phyloP scores from a whole-genome alignment of 306 rosid species.

The Vicia faba region DNA sequence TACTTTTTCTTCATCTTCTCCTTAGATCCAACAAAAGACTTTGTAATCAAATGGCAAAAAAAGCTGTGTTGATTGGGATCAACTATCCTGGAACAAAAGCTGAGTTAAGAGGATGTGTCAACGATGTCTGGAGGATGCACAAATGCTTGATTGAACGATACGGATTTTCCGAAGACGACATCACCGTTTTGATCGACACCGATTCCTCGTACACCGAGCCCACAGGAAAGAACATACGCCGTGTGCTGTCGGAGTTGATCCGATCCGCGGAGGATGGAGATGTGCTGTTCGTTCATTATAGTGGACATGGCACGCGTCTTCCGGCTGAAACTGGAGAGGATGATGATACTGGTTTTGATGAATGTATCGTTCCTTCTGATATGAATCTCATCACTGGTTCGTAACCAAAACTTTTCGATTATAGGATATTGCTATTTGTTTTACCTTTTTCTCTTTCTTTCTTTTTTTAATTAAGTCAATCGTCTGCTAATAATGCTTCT shows the following conservation, averaged over 20 bases:
- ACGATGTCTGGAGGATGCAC: conserved; percentile 77
- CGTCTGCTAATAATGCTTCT: no score
- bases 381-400: conserved; percentile 96
- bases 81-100: conserved; percentile 93
- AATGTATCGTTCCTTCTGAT: conserved; percentile 90
- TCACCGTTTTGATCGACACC: conserved; percentile 74
- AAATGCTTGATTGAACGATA: conserved; percentile 58
- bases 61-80: conserved; percentile 83
- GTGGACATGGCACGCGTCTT: conserved; percentile 96
- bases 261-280: conserved; percentile 65
- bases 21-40: not conserved
- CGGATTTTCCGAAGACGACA: conserved; percentile 69
- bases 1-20: not conserved
- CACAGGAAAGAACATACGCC: conserved; percentile 74
- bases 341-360: conserved; percentile 93
- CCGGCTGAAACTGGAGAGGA: conserved; percentile 98
- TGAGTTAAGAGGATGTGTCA: conserved; percentile 76
- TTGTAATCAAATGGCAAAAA: conserved; percentile 56
- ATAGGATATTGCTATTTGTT: no score
- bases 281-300: conserved; percentile 70
- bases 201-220: conserved; percentile 73
- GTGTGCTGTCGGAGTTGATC: conserved; percentile 54
- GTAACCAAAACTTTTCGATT: not conserved
- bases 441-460: no score
- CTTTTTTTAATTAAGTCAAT: no score